Evolutionary conservation across 768 basidiomycete species (phyloP).

Genomic region (Rhodotorula kratochvilovae): DNA sequence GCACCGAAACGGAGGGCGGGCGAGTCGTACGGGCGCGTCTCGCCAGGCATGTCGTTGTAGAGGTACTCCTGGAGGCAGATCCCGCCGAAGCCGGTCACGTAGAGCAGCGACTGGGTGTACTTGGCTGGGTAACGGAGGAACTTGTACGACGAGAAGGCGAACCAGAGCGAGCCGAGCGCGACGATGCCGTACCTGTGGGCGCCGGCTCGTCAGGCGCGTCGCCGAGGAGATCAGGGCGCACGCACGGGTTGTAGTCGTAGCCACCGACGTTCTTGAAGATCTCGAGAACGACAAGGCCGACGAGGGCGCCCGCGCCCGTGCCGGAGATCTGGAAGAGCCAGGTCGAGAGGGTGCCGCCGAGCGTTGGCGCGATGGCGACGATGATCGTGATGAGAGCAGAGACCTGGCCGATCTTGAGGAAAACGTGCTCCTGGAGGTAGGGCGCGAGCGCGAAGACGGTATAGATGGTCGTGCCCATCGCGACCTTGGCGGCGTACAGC

Average conservation of each 20-base stretch:
- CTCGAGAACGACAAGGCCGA: constrained; percentile 34
- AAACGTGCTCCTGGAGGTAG: constrained; percentile 16
- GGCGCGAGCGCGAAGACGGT: constrained; percentile 32
- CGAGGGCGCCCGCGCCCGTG: constrained; percentile 30
- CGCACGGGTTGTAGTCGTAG: constrained; percentile 34
- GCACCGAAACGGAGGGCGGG: constrained; percentile 30
- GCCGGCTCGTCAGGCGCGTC: no score
- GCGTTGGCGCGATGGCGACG: constrained; percentile 31
- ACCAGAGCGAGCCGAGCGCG: constrained; percentile 25
- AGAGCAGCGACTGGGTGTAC: constrained; percentile 33
- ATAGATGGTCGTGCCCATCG: constrained; percentile 33
- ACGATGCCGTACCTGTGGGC: constrained; percentile 26
- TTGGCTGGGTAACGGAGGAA: constrained; percentile 24
- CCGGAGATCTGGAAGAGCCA: constrained; percentile 33
- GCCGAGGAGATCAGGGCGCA: neutral
- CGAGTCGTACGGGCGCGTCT: constrained; percentile 11
- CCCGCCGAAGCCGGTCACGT: constrained; percentile 12
- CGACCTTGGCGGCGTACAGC: constrained; percentile 26
- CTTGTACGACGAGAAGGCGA: constrained; percentile 11
- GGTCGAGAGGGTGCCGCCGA: constrained; percentile 30
- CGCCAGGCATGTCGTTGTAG: constrained; percentile 20
- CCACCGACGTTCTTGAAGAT: constrained; percentile 37
- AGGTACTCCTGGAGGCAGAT: constrained; percentile 28
- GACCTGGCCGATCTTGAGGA: constrained; percentile 26
- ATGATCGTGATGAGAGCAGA: constrained; percentile 32